Base-by-base conservation (phyloP, 306 rosid genomes). In the Quercus berberidifolia region DNA sequence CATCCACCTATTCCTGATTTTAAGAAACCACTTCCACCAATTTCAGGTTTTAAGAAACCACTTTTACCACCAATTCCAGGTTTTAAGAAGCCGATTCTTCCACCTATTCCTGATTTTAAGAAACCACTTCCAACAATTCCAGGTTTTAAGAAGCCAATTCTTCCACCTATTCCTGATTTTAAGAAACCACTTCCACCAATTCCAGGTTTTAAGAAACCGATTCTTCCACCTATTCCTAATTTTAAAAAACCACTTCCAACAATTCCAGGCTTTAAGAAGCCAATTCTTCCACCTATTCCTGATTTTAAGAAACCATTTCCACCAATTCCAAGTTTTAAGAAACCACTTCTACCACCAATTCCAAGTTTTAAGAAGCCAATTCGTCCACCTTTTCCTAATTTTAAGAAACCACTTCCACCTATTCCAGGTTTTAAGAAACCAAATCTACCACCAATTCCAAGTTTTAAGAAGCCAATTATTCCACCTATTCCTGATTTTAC, bases 41-140 rank as follows among this genome's bases (percentile, higher is more conserved):
- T 56, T 19, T 25, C 11, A 56, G 3, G 5, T 56, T 20, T 6
- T 7, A 56, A 56, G 23, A 15, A 56, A 10, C 28, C 64, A 21
- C 28, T 58, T n/a, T 28, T n/a, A 15, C 26, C 26, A 3, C 12
- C 28, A 6, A 4, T 20, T 57, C 63, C 4, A 57, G 9, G 38
- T 5, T 43, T 43, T 9, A 43, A 43, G 13, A 9, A 43, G 51
- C 51, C 51, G 0, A 43, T 43, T 43, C 51, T 43, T 43, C 81
- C 77, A 35, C 7, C 55, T 62, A 10, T 59, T 23, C 81, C 54
- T 21, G 6, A 60, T 25, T 71, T 76, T 20, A n/a, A 63, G 74
- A 81, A 76, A 55, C 85, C 74, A 76, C 13, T 30, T 43, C 85
- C 77, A 35, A 4, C 55, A 35, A 10, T 59, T 25, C 85, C 60